phyloP scores from a whole-genome alignment of 2,329 filamentous ascomycete genomes.

The Trichothecium sympodiale region DNA sequence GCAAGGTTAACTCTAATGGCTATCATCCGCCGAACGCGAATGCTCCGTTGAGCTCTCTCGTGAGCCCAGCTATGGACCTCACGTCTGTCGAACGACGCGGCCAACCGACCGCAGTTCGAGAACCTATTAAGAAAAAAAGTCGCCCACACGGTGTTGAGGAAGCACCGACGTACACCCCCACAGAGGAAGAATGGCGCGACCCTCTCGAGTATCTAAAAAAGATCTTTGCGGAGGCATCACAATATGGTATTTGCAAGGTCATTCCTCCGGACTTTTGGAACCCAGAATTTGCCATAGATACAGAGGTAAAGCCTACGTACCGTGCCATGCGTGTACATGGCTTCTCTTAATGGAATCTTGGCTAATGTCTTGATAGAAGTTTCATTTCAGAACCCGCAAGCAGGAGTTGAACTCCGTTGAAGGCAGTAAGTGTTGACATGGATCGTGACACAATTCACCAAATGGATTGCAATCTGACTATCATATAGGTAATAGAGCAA shows the following conservation, averaged over 20 bases:
- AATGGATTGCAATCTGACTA: too few species aligned
- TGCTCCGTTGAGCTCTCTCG: constrained; percentile 43
- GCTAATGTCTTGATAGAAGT: constrained; percentile 50
- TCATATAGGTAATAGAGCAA: constrained; percentile 71
- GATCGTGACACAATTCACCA: too few species aligned
- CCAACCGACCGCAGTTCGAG: constrained; percentile 64
- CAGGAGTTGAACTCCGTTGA: constrained; percentile 97
- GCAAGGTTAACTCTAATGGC: constrained; percentile 42
- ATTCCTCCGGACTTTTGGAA: constrained; percentile 92
- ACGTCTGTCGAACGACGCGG: constrained; percentile 86
- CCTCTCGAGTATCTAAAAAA: constrained; percentile 90
- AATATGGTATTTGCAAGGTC: constrained; percentile 91
- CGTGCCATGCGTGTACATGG: too few species aligned
- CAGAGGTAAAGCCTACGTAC: constrained; percentile 51
- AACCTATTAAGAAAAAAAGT: constrained; percentile 64
- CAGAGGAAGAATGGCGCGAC: constrained; percentile 88
- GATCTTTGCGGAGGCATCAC: constrained; percentile 73
- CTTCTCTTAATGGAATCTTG: too few species aligned
- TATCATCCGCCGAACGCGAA: constrained; percentile 40
- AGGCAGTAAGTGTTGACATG: constrained; percentile 64
- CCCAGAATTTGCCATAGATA: constrained; percentile 90
- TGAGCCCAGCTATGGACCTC: constrained; percentile 61
- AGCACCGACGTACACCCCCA: constrained; percentile 82
- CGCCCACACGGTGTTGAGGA: constrained; percentile 79
- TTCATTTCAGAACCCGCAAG: constrained; percentile 91